Percentiles rank a stretch among this genome's conserved stretches.
Conservation (phyloP, 2,329 filamentous ascomycete species). For the Endocalyx cinctus region DNA sequence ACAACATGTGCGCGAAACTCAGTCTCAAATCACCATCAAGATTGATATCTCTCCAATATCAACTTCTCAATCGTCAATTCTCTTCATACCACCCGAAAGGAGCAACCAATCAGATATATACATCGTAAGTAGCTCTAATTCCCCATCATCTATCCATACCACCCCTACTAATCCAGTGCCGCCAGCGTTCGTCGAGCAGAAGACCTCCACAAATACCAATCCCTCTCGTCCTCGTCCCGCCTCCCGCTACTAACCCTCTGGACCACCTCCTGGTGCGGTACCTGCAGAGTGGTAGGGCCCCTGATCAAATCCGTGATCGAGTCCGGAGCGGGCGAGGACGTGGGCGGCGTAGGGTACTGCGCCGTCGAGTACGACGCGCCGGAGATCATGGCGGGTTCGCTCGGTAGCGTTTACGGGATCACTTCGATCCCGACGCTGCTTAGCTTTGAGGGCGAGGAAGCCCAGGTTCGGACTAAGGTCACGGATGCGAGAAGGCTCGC, state of each 20-base stretch:
- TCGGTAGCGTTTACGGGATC: slow-evolving; percentile 55
- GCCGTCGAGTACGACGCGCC: slow-evolving; percentile 54
- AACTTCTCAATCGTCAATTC: too few species aligned
- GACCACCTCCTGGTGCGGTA: slow-evolving; percentile 55
- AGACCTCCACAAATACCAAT: slow-evolving; percentile 51
- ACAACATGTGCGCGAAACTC: too few species aligned
- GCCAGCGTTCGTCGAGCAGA: slow-evolving; percentile 49
- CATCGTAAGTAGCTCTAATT: slow-evolving; percentile 29
- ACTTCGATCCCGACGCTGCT: slow-evolving; percentile 53
- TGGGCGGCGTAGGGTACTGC: slow-evolving; percentile 52
- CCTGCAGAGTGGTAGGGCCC: slow-evolving; percentile 47
- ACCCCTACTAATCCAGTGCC: slow-evolving; percentile 1
- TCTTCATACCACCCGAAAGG: too few species aligned
- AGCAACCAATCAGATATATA: slow-evolving; percentile 36
- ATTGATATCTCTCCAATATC: too few species aligned
- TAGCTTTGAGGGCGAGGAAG: slow-evolving; percentile 52
- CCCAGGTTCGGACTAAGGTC: slow-evolving; percentile 44
- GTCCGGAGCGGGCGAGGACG: slow-evolving; percentile 47
- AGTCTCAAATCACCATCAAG: too few species aligned
- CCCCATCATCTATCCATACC: neutral
- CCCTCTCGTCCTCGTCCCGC: slow-evolving; percentile 49
- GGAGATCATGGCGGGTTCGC: slow-evolving; percentile 45
- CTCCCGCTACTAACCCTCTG: slow-evolving; percentile 56
- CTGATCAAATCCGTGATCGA: slow-evolving; percentile 44
- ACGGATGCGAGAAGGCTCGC: slow-evolving; percentile 44